Evolutionary conservation across 306 rosid genomes (phyloP).

Genomic region (Rosa rugosa): DNA sequence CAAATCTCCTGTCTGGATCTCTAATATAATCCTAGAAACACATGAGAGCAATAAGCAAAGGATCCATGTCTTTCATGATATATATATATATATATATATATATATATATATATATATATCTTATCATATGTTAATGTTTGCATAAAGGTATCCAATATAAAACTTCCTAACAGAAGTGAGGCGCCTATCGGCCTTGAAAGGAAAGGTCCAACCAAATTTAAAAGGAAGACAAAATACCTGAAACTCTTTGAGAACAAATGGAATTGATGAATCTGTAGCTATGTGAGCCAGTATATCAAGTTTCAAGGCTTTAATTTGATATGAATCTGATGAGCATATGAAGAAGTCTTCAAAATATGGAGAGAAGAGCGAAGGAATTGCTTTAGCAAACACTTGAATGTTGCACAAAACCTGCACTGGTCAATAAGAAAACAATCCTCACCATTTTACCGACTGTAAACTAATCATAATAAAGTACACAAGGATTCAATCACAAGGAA

Average conservation of each 20-base stretch:
- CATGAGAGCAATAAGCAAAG: constrained; percentile 43
- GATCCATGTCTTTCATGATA: constrained; percentile 20
- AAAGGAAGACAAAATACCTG: constrained; percentile 54
- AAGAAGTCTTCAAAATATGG: constrained; percentile 78
- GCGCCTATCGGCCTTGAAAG: not conserved
- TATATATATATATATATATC: not conserved
- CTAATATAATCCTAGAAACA: constrained; percentile 88
- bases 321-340: constrained; percentile 76
- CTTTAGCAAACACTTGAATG: constrained; percentile 94
- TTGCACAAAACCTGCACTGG: constrained; percentile 77
- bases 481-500: constrained; percentile 16
- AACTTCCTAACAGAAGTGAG: not conserved
- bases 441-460: constrained; percentile 8
- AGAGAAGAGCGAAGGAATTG: constrained; percentile 83
- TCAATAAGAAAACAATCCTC: constrained; percentile 35
- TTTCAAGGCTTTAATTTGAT: constrained; percentile 84
- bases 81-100: not conserved
- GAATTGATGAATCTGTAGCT: constrained; percentile 63
- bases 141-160: not conserved
- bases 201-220: constrained; percentile 2
- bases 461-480: not conserved
- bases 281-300: constrained; percentile 80
- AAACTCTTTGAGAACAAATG: constrained; percentile 69
- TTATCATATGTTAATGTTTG: constrained; percentile 10
- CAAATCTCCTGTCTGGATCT: constrained; percentile 92